Evolutionary conservation across 805 yeast genomes (phyloP), one percentile per base, ranked within the genome.

Genomic region (Isabelozyma pseudorhagii): DNA sequence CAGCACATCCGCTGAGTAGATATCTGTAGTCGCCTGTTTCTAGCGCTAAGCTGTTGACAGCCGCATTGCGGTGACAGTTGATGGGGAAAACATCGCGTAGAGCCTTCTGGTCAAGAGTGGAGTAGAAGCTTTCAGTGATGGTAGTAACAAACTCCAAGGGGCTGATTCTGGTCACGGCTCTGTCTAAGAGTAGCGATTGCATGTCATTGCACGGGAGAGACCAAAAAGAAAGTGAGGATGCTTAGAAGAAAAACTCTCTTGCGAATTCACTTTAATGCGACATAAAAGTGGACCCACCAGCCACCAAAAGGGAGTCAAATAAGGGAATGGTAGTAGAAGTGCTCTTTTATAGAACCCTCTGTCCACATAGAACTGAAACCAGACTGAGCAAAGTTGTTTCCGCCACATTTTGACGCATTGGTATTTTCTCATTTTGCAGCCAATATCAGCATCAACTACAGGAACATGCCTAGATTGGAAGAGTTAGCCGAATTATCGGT

Each of bases 1-100:
- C 93, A 1, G 88, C 88, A 15, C 87, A 82, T 1, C 92, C 96
- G 28, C 90, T 82, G 5, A 89, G 64, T 54, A 88, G 55, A 52
- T 65, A 84, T 49, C 78, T 68, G 44, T 69, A 60, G 4, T 73
- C 73, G 2, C 62, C 58, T 7, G 58, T 55, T 48, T 88, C 94
- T 14, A 87, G 56, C 1, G 84, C 78, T 5, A 88, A 63, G 3
- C 85, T 67, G 55, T 85, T 87, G 21, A 88, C 75, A 36, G 72
- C 80, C 1, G 89, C 82, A 44, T 72, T 72, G 13, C 60, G 50
- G 58, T 80, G 83, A 45, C 80, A 67, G 46, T 69, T 70, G 7
- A 51, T 46, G 0, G 82, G 82, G 49, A 79, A 79, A 6, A 59
- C 64, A 25, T 50, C 40, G 13, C 49, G 44, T 5, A 55, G 53